Percentiles rank a stretch among this genome's conserved stretches.
Conservation (phyloP, 2,329 filamentous ascomycete genomes). For the Myriosclerotinia scirpicola region DNA sequence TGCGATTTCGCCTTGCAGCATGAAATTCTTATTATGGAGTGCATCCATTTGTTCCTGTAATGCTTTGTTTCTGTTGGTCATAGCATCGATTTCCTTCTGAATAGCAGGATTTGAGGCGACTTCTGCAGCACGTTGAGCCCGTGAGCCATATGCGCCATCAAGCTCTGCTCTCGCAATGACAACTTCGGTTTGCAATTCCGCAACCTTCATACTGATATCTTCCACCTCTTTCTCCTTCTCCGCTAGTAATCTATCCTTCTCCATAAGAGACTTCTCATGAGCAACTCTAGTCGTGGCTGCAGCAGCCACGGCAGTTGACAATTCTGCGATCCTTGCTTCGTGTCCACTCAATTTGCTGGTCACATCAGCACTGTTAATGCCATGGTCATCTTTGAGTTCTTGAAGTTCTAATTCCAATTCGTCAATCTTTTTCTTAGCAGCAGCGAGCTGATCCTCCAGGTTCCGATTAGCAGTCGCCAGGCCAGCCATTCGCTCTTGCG, state of each 20-base stretch:
- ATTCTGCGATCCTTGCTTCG: constrained; percentile 34
- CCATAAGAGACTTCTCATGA: constrained; percentile 29
- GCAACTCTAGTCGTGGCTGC: constrained; percentile 32
- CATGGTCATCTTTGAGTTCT: constrained; percentile 37
- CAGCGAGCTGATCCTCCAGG: constrained; percentile 11
- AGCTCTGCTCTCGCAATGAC: constrained; percentile 91
- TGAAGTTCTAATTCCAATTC: constrained; percentile 40
- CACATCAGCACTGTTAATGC: constrained; percentile 36
- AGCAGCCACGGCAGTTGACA: constrained; percentile 34
- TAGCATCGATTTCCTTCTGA: constrained; percentile 58
- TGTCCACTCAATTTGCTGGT: constrained; percentile 35
- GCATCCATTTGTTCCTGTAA: constrained; percentile 37
- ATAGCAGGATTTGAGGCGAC: constrained; percentile 57
- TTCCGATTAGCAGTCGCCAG: constrained; percentile 19
- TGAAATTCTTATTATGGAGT: constrained; percentile 26
- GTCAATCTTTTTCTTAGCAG: constrained; percentile 38
- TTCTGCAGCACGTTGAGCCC: constrained; percentile 67
- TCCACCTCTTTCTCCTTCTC: constrained; percentile 51
- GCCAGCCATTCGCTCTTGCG: constrained; percentile 17
- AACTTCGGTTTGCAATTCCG: constrained; percentile 71
- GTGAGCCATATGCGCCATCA: constrained; percentile 87
- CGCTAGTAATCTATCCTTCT: constrained; percentile 35
- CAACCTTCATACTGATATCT: constrained; percentile 62
- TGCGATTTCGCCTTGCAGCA: constrained; percentile 23
- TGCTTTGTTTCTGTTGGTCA: constrained; percentile 48